phyloP scores from a whole-genome alignment of 2,329 filamentous ascomycete genomes.

The Aureobasidium zeae region DNA sequence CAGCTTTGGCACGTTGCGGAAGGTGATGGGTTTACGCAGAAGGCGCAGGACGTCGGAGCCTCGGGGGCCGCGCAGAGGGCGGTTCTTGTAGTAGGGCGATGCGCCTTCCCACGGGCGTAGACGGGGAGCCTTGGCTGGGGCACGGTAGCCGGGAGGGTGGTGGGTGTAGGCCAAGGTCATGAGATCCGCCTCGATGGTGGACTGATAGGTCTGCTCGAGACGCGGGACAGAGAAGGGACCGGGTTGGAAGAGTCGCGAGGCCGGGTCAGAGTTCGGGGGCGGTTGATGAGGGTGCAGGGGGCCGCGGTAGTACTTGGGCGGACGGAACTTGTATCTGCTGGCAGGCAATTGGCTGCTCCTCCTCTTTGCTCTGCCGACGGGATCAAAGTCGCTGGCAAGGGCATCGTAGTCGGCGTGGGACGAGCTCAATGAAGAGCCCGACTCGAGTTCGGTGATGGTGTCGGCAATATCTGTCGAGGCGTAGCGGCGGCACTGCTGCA shows the following conservation, averaged over 20 bases:
- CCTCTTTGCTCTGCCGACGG: slow-evolving; percentile 36
- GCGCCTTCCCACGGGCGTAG: slow-evolving; percentile 80
- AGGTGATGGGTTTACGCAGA: slow-evolving; percentile 58
- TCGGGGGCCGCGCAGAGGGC: slow-evolving; percentile 73
- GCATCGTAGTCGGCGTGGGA: slow-evolving; percentile 31
- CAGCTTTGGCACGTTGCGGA: slow-evolving; percentile 76
- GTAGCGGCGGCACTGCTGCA: slow-evolving; percentile 24
- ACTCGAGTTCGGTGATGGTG: slow-evolving; percentile 37
- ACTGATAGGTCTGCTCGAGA: slow-evolving; percentile 80
- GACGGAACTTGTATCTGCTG: slow-evolving; percentile 81
- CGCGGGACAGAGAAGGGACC: slow-evolving; percentile 85
- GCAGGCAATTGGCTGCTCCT: slow-evolving; percentile 39
- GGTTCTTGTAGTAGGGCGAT: slow-evolving; percentile 89
- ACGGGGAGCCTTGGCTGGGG: slow-evolving; percentile 50
- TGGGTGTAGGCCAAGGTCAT: slow-evolving; percentile 85
- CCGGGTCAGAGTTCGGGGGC: slow-evolving; percentile 74
- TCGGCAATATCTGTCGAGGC: slow-evolving; percentile 26
- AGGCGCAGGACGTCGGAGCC: slow-evolving; percentile 64
- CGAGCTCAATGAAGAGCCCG: slow-evolving; percentile 37
- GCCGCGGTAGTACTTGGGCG: slow-evolving; percentile 89
- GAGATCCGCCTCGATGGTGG: slow-evolving; percentile 77
- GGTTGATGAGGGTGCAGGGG: slow-evolving; percentile 89
- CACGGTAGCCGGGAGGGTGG: slow-evolving; percentile 64
- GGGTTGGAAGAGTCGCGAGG: slow-evolving; percentile 78
- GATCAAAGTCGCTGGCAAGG: slow-evolving; percentile 37